A percentile compares a stretch with the other conserved stretches of the same genome.
Conservation (phyloP, 352 stramenopile genomes). For the Blastocystis hominis region DNA sequence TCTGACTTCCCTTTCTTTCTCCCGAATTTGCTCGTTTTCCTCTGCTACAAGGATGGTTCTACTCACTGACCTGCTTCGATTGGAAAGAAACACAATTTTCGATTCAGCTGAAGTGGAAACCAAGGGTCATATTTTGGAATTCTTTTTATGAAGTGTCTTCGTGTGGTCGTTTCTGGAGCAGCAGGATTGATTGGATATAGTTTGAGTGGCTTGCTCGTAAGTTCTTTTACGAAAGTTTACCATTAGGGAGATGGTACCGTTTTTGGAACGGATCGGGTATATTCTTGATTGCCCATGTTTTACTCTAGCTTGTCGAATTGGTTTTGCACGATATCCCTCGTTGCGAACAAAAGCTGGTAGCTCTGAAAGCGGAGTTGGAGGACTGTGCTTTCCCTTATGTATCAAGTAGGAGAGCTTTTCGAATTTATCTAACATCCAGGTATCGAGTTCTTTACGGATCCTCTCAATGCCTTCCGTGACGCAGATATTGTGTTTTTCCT, state of each 20-base stretch:
- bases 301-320: slow-evolving; percentile 64
- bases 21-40: too few relatives aligned
- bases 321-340: slow-evolving; percentile 74
- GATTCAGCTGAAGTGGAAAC: too few relatives aligned
- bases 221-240: neutral
- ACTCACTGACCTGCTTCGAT: too few relatives aligned
- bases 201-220: slow-evolving; percentile 68
- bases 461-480: slow-evolving; percentile 72
- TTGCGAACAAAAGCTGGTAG: slow-evolving; percentile 70
- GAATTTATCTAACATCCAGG: neutral
- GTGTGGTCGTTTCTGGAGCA: slow-evolving; percentile 66
- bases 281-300: neutral
- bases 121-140: too few relatives aligned
- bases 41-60: too few relatives aligned
- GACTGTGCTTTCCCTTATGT: slow-evolving; percentile 69
- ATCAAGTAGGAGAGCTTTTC: neutral
- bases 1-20: too few relatives aligned
- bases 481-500: slow-evolving; percentile 77
- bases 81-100: too few relatives aligned
- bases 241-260: slow-evolving; percentile 23
- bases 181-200: slow-evolving; percentile 81
- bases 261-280: slow-evolving; percentile 58
- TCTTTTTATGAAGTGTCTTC: slow-evolving; percentile 2
- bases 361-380: slow-evolving; percentile 81
- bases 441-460: slow-evolving; percentile 69